Evolutionary conservation across 116 monocot species (phyloP).

Genomic region (Papilionanthe hybrid): DNA sequence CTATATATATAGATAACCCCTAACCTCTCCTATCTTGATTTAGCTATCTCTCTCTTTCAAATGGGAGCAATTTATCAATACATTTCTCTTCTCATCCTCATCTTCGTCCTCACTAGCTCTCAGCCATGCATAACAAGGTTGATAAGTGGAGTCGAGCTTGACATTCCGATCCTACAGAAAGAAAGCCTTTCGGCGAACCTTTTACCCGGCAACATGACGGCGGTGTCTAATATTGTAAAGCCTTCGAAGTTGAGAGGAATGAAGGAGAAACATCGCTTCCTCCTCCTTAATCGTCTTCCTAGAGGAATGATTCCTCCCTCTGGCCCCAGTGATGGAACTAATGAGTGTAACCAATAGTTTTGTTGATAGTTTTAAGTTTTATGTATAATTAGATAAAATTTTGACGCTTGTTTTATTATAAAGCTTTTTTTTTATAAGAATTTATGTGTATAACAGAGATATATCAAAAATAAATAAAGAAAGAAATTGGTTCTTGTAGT

Average conservation of each 20-base stretch:
- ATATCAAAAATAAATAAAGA: too few species aligned
- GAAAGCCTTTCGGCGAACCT: not conserved
- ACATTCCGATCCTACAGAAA: not conserved
- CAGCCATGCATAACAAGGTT: not conserved
- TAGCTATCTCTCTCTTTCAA: not conserved
- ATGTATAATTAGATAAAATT: too few species aligned
- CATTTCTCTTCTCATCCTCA: not conserved
- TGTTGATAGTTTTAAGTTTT: not conserved
- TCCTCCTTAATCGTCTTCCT: conserved; percentile 16
- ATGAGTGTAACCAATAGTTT: conserved; percentile 3
- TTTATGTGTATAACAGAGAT: too few species aligned
- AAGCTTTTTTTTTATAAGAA: too few species aligned
- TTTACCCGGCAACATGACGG: not conserved
- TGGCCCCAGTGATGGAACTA: conserved; percentile 16
- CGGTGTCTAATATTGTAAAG: too few species aligned
- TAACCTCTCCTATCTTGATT: not conserved
- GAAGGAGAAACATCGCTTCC: not conserved
- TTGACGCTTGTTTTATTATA: too few species aligned
- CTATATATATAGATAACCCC: not conserved
- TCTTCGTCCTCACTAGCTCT: not conserved
- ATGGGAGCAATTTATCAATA: not conserved
- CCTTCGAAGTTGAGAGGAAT: not conserved
- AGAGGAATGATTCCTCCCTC: conserved; percentile 17
- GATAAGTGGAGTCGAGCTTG: not conserved
- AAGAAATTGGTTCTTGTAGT: too few species aligned